These are phyloP conservation scores for Shiraia sp. DNA, from an alignment of 2,329 filamentous ascomycete genomes.

Conservation along the genomic window DNA sequence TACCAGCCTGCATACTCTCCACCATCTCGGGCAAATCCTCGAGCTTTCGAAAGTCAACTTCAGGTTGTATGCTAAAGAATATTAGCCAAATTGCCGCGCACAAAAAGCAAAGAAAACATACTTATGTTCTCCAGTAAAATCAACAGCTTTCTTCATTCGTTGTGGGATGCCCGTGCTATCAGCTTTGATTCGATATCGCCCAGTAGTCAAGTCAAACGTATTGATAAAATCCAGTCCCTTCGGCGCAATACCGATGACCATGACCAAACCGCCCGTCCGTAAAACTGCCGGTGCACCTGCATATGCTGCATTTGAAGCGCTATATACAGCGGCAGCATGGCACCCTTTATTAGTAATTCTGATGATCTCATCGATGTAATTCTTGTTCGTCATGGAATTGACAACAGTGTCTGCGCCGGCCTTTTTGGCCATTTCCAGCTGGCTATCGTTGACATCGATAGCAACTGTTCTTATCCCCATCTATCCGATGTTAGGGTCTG, in stretches of 20 bases:
- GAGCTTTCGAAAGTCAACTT: slow-evolving; percentile 46
- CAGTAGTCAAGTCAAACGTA: slow-evolving; percentile 48
- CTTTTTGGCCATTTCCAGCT: slow-evolving; percentile 45
- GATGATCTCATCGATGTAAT: slow-evolving; percentile 48
- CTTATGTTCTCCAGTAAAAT: slow-evolving; percentile 48
- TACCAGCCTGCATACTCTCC: slow-evolving; percentile 45
- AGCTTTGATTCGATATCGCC: slow-evolving; percentile 47
- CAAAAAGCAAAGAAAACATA: slow-evolving; percentile 1
- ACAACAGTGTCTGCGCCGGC: slow-evolving; percentile 50
- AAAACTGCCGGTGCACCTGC: slow-evolving; percentile 43
- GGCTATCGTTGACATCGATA: slow-evolving; percentile 51
- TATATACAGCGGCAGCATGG: slow-evolving; percentile 50
- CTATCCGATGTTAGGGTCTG: slow-evolving; percentile 6
- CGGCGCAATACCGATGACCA: slow-evolving; percentile 50
- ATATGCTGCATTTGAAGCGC: slow-evolving; percentile 45
- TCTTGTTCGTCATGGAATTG: slow-evolving; percentile 47
- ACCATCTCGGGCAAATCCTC: slow-evolving; percentile 47
- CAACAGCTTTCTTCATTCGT: slow-evolving; percentile 50
- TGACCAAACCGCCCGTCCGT: slow-evolving; percentile 46
- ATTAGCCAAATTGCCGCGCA: slow-evolving; percentile 6
- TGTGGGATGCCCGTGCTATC: slow-evolving; percentile 50
- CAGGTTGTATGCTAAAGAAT: slow-evolving; percentile 40
- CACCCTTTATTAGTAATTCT: slow-evolving; percentile 48
- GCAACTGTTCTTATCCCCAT: slow-evolving; percentile 51
- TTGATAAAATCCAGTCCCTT: slow-evolving; percentile 43